A percentile compares a stretch with the other conserved stretches of the same genome.
These are phyloP conservation scores for Lichtheimia ornata DNA, from an alignment of 371 early-diverging fungal species.

Conservation along the genomic window DNA sequence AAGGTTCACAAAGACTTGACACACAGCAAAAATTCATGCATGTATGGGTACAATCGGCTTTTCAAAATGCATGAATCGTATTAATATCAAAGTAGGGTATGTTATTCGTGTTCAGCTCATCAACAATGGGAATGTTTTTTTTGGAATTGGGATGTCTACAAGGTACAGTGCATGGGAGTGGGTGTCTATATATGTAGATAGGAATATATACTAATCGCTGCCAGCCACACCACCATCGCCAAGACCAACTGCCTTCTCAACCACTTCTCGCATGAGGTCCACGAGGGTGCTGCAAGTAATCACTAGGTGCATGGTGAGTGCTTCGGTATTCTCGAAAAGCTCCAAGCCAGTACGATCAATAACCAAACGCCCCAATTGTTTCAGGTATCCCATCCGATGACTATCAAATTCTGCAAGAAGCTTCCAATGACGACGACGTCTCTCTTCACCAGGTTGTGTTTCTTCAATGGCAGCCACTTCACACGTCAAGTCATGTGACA, in stretches of 20 bases:
- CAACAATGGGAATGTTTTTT: not conserved
- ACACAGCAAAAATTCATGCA: not conserved
- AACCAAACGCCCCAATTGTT: slow-evolving; percentile 35
- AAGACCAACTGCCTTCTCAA: slow-evolving; percentile 51
- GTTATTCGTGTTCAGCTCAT: too few relatives aligned
- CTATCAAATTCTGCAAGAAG: slow-evolving; percentile 49
- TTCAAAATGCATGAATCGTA: too few relatives aligned
- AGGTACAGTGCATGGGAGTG: too few relatives aligned
- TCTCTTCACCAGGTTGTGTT: slow-evolving; percentile 4
- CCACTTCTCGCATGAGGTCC: slow-evolving; percentile 52
- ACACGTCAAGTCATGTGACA: slow-evolving; percentile 48
- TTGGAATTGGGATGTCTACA: too few relatives aligned
- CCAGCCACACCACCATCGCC: slow-evolving; percentile 47
- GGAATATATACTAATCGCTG: slow-evolving; percentile 23
- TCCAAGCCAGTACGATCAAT: slow-evolving; percentile 34
- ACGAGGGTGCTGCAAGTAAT: slow-evolving; percentile 49
- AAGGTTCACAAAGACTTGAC: too few relatives aligned
- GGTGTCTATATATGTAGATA: too few relatives aligned
- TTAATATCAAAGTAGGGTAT: too few relatives aligned
- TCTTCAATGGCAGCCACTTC: slow-evolving; percentile 20
- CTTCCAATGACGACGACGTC: slow-evolving; percentile 19
- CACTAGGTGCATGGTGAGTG: slow-evolving; percentile 38
- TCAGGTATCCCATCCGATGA: slow-evolving; percentile 49
- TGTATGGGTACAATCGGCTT: too few relatives aligned
- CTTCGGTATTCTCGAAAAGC: slow-evolving; percentile 26